These are phyloP conservation scores for Epithemia pelagica DNA, from an alignment of 108 stramenopile species.

Conservation along the genomic window DNA sequence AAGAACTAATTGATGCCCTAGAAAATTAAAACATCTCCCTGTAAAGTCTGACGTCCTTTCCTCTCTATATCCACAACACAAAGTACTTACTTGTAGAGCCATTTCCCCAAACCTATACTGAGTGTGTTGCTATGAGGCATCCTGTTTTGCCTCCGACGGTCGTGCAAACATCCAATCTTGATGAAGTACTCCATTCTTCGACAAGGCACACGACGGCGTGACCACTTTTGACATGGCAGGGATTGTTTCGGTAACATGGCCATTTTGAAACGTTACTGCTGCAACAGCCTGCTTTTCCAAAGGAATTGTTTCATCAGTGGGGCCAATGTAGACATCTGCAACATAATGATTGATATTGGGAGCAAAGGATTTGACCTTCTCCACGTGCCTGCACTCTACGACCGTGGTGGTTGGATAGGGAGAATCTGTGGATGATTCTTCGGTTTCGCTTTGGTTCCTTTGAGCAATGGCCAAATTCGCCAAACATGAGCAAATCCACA, in stretches of 20 bases:
- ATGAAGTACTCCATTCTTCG: constrained; percentile 45
- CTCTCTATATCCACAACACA: no score
- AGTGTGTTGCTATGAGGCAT: no score
- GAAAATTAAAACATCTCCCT: no score
- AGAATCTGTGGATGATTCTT: not conserved
- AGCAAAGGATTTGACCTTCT: constrained; percentile 91
- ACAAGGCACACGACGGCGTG: constrained; percentile 65
- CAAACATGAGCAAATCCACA: constrained; percentile 55
- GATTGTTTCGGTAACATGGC: not conserved
- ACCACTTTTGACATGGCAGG: constrained; percentile 8
- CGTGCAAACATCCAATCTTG: constrained; percentile 62
- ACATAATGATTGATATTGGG: constrained; percentile 81
- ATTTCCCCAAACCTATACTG: not conserved
- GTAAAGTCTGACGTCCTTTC: no score
- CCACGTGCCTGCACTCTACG: constrained; percentile 61
- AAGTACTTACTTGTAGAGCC: no score
- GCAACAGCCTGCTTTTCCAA: not conserved
- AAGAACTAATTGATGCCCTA: constrained; percentile 88
- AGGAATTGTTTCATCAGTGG: constrained; percentile 5
- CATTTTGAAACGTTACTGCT: constrained; percentile 6
- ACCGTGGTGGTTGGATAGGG: not conserved
- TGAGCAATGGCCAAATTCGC: not conserved
- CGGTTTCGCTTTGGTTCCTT: not conserved
- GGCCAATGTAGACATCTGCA: constrained; percentile 80
- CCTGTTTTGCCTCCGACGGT: no score